phyloP scores from a whole-genome alignment of 371 early-diverging fungal genomes.

The Synchytrium microbalum region DNA sequence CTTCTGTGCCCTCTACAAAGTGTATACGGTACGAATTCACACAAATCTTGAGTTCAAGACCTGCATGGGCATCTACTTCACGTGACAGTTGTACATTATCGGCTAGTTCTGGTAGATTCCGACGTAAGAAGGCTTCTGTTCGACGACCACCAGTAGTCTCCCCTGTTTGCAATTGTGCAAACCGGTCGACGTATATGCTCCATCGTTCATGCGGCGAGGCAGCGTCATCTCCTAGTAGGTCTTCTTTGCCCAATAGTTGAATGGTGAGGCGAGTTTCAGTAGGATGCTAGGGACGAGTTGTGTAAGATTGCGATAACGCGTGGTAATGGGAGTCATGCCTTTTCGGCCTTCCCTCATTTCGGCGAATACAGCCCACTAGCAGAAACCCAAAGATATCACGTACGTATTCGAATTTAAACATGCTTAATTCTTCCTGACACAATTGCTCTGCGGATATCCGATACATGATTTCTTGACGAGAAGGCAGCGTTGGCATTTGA shows the following conservation, averaged over 20 bases:
- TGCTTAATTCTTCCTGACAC: conserved; percentile 65
- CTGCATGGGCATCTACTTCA: conserved; percentile 48
- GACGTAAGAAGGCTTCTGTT: conserved; percentile 54
- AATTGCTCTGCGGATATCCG: conserved; percentile 74
- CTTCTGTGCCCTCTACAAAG: conserved; percentile 73
- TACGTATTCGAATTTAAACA: conserved; percentile 80
- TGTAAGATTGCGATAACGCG: no score
- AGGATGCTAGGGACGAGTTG: conserved; percentile 19
- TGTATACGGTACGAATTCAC: conserved; percentile 82
- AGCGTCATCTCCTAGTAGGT: conserved; percentile 55
- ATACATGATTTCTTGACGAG: conserved; percentile 67
- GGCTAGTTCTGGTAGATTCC: conserved; percentile 38
- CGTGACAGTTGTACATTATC: conserved; percentile 30
- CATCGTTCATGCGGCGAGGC: conserved; percentile 82
- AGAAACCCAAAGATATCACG: conserved; percentile 20
- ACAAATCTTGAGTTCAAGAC: conserved; percentile 81
- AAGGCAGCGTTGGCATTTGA: conserved; percentile 41
- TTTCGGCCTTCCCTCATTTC: no score
- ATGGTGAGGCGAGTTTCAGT: conserved; percentile 57
- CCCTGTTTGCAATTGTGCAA: conserved; percentile 47
- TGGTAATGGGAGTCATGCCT: no score
- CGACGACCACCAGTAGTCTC: conserved; percentile 15
- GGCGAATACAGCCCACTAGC: neutral
- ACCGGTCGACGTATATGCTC: conserved; percentile 87
- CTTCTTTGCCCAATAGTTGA: conserved; percentile 78